Evolutionary conservation across 257 asterid genomes (phyloP), one percentile per base, ranked within the genome.

Genomic region (Verbena officinalis): DNA sequence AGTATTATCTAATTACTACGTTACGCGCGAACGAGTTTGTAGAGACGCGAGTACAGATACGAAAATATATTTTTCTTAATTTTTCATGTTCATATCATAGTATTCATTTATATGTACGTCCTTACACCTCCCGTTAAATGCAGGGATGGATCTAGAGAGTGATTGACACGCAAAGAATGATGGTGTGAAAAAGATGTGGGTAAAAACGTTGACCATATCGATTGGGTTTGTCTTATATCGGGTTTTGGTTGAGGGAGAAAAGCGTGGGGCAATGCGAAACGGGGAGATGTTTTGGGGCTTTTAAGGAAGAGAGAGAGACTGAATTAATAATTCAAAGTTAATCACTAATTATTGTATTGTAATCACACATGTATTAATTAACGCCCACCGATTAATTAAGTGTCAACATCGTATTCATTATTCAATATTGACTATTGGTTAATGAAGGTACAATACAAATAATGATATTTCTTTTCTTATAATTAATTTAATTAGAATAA

Each of bases 181-280:
- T 13, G 39, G 11, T 7, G 19, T 13, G 43, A 6, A 4, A 9
- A 9, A 34, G 4, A 30, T 4, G 9, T 17, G 15, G 33, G 49
- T 30, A 11, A 48, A 7, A 48, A 53, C 73, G 77, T 65, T 73
- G 73, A 73, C 77, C 60, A 23, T 0, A 7, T 52, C 19, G 42
- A 45, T 10, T 31, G 34, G 58, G 30, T 68, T 52, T 59, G 77
- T 66, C 73, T 54, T 43, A 36, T 34, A 58, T 59, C 45, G 67
- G 69, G 60, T 61, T 57, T 50, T 39, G 54, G 55, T 58, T 16
- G 38, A 19, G 40, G 30, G 21, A 5, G n/a, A 51, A 36, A 22
- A 39, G 4, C 3, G 33, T 33, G 59, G 58, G 44, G 19, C 24
- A 40, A 7, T 20, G 53, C 51, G 14, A 45, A 9, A 68, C 10